Conservation (phyloP, 2,329 filamentous ascomycete genomes). For the Colletotrichum somersetense region DNA sequence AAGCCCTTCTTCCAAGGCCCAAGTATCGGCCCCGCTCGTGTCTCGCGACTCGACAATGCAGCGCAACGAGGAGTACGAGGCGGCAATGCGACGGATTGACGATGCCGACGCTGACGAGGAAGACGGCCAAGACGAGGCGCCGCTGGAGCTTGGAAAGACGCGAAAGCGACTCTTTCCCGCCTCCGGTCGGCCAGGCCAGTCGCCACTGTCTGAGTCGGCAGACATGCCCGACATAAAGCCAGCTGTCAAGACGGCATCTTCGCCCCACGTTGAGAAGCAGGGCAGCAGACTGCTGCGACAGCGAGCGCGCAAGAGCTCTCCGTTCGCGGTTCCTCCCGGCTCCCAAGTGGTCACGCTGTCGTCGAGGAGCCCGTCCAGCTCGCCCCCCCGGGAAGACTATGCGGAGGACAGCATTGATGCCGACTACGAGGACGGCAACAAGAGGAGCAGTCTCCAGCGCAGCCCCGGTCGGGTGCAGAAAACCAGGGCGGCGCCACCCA, state of each 20-base stretch:
- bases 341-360: constrained; percentile 51
- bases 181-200: constrained; percentile 48
- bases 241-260: constrained; percentile 36
- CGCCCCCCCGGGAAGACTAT: constrained; percentile 50
- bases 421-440: constrained; percentile 47
- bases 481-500: constrained; percentile 10
- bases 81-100: constrained; percentile 59
- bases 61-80: constrained; percentile 57
- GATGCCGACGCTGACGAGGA: constrained; percentile 48
- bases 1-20: constrained; percentile 49
- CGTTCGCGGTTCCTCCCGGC: constrained; percentile 47
- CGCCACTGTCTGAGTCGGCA: constrained; percentile 41
- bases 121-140: constrained; percentile 44
- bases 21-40: constrained; percentile 45
- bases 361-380: constrained; percentile 44
- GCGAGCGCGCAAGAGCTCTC: constrained; percentile 30
- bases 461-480: constrained; percentile 45
- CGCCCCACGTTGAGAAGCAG: constrained; percentile 3
- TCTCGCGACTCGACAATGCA: constrained; percentile 46
- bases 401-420: constrained; percentile 56
- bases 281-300: constrained; percentile 9
- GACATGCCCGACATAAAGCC: constrained; percentile 41
- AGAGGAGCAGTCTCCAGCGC: constrained; percentile 32
- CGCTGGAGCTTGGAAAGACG: neutral
- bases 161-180: constrained; percentile 49